Base-by-base conservation (phyloP, 768 basidiomycete species). In the Strobilomyces echinocephalus region DNA sequence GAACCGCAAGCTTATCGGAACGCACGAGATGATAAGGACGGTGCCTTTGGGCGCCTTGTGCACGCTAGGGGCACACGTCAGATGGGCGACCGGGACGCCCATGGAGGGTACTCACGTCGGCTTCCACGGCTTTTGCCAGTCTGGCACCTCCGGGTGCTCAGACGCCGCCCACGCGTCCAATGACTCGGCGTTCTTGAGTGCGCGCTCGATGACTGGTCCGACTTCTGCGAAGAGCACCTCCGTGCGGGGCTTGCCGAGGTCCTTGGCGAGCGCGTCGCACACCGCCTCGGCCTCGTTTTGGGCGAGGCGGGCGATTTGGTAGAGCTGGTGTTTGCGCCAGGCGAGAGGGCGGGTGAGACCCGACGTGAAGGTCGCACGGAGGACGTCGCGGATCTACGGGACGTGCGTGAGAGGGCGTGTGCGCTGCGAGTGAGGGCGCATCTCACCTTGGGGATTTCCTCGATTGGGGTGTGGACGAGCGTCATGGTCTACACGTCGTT, bases 251-350 rank as follows among this genome's bases (percentile, higher is more conserved):
- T 77, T 76, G 1, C 76, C 75, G 1, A 85, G 66, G 55, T 87
- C 85, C 12, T 60, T 56, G n/a, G 56, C 43, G 14, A 70, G n/a
- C 2, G 69, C 78, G 2, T 77, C 74, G 14, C 73, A 73, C 46
- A 88, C 63, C 4, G 71, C 75, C 4, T 81, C 73, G 4, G 72
- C 60, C 66, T 90, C 84, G n/a, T 87, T 81, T 58, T 87, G 80
- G 21, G 76, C 67, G 69, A 87, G 69, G 21, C 75, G 79, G 24
- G 80, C 83, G 31, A 89, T 74, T 58, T 84, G 82, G 41, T 74
- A 72, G 40, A 90, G 75, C 58, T 91, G 88, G 43, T 79, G 74
- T 50, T 79, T 78, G 15, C 88, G 78, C 77, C 79, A 89, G 54
- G 69, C 67, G 36, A 88, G 59, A 3, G 81, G 69, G n/a, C 72